phyloP scores from a whole-genome alignment of 225 moss, liverwort and hornwort species.

The Neckera pumila region DNA sequence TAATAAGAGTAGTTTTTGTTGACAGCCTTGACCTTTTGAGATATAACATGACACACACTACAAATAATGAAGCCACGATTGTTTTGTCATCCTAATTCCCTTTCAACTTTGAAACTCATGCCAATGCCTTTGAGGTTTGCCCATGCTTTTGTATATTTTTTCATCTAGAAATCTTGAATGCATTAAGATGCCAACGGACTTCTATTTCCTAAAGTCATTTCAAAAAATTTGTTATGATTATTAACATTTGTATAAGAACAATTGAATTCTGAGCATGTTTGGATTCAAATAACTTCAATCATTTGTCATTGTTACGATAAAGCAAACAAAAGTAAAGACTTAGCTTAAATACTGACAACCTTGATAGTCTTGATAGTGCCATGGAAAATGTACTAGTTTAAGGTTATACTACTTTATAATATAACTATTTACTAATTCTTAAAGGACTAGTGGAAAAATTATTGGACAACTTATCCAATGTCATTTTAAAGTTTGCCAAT shows the following conservation, averaged over 20 bases:
- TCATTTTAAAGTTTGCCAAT: no score
- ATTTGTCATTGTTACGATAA: rapidly evolving
- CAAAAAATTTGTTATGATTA: background rate
- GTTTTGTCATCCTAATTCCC: background rate
- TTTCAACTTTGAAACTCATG: no score
- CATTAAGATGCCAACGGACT: background rate
- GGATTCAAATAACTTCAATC: background rate
- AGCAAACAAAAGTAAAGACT: background rate
- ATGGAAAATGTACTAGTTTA: background rate
- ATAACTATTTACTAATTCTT: background rate
- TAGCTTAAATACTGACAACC: background rate
- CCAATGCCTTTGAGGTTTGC: background rate
- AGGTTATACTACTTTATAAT: background rate
- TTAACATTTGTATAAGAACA: background rate
- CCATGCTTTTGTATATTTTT: background rate
- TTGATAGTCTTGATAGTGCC: background rate
- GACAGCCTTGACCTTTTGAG: rapidly evolving
- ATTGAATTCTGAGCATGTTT: background rate
- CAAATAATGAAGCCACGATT: no score
- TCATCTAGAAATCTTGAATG: background rate
- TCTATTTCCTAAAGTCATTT: background rate
- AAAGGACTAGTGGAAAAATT: background rate
- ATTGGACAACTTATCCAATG: rapidly evolving
- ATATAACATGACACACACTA: rapidly evolving
- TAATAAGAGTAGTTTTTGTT: background rate